Percentiles rank a stretch among this genome's conserved stretches.
These are phyloP conservation scores for Nakazawaea populi DNA, from an alignment of 805 yeast species.

Conservation along the genomic window DNA sequence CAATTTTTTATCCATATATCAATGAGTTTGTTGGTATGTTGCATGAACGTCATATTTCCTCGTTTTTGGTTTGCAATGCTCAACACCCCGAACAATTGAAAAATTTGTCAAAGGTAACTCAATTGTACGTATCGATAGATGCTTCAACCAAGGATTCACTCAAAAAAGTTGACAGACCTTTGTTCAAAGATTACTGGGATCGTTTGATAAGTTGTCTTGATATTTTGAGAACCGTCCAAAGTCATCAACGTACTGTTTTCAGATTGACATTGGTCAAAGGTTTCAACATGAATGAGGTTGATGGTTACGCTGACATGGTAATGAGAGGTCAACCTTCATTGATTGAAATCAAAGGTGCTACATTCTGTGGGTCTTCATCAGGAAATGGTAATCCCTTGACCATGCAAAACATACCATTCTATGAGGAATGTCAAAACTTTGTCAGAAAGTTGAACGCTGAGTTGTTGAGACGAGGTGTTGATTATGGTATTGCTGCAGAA, in stretches of 20 bases:
- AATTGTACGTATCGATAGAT: conserved; percentile 87
- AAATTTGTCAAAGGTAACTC: conserved; percentile 72
- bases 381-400: conserved; percentile 86
- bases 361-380: conserved; percentile 85
- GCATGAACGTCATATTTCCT: conserved; percentile 74
- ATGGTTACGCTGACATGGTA: conserved; percentile 83
- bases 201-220: conserved; percentile 76
- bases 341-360: conserved; percentile 91
- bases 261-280: conserved; percentile 89
- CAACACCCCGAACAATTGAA: conserved; percentile 87
- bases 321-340: conserved; percentile 78
- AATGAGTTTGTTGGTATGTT: conserved; percentile 77
- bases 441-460: conserved; percentile 60
- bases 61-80: conserved; percentile 90
- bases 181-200: conserved; percentile 91
- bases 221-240: conserved; percentile 64
- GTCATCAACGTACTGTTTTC: conserved; percentile 86
- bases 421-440: conserved; percentile 80
- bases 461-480: conserved; percentile 58
- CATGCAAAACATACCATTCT: conserved; percentile 93
- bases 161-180: conserved; percentile 81
- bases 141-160: conserved; percentile 82
- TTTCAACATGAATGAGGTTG: conserved; percentile 76
- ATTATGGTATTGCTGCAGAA: conserved; percentile 85
- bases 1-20: conserved; percentile 88